Base-by-base conservation (phyloP, 2,329 filamentous ascomycete species). In the Pseudogymnoascus sp. region DNA sequence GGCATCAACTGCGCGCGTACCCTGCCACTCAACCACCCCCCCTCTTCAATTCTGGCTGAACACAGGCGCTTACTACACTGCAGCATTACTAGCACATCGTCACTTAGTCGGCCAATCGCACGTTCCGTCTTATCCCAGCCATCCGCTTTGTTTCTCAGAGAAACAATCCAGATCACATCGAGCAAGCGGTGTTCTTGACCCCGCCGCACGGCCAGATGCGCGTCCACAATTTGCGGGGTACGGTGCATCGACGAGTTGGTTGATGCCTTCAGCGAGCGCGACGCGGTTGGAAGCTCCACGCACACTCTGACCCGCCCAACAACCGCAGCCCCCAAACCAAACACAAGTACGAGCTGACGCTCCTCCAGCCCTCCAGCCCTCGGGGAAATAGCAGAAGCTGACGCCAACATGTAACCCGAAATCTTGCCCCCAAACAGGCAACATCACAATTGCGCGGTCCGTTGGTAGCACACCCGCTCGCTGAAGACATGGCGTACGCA, bases 1-100 rank as follows among this genome's bases (percentile, higher is more conserved):
- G 50, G 50, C 28, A 56, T 4, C n/a, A 34, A 18, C 5, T 56
- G n/a, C 50, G 28, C 50, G 50, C 34, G n/a, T 56, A 36, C 50
- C 50, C 50, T 56, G 50, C 50, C 50, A 34, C 50, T 56, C 50
- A 34, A 53, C 50, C 50, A 53, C 23, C 50, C 50, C 11, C 50
- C 28, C 21, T 56, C 50, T 8, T 56, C 28, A 14, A 56, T 56
- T 56, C 28, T 34, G 50, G 50, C 50, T 56, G 50, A 56, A 56
- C 50, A 56, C 25, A 28, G 50, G 28, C 50, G 50, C 50, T 56
- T 56, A 56, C 50, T 2, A 56, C 6, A 4, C n/a, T 36, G 28
- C 16, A 34, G n/a, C 4, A 34, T 56, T 12, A 36, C 28, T 34
- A 10, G 28, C 11, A 10, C 28, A 56, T 56, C 50, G 21, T 5